A percentile compares a stretch with the other conserved stretches of the same genome.
Conservation (phyloP, 345 rosid genomes). For the Raphanus raphanistrum region DNA sequence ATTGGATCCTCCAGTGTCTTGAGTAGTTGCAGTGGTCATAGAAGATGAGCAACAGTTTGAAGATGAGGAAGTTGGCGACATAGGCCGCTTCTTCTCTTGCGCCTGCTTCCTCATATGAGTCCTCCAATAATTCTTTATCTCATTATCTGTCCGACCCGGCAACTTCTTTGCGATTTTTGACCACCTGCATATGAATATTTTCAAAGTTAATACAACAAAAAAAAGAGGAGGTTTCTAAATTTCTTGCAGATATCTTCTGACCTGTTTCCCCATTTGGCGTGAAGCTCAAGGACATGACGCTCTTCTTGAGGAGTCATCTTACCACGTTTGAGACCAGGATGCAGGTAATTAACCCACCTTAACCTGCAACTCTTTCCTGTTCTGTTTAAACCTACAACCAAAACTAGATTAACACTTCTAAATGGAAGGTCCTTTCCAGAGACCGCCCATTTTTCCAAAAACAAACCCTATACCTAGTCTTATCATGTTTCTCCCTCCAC, state of each 20-base stretch:
- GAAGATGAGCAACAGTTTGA: constrained; percentile 38
- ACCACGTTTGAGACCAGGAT: constrained; percentile 96
- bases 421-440: constrained; percentile 49
- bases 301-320: constrained; percentile 97
- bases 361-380: constrained; percentile 99
- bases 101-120: constrained; percentile 93
- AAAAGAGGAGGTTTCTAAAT: constrained; percentile 2
- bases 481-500: constrained; percentile 91
- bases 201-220: background rate
- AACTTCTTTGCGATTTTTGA: constrained; percentile 88
- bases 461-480: constrained; percentile 64
- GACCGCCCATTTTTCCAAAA: constrained; percentile 49
- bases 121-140: constrained; percentile 97
- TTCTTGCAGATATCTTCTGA: constrained; percentile 33
- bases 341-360: constrained; percentile 97
- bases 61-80: constrained; percentile 49
- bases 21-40: constrained; percentile 56
- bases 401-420: constrained; percentile 49
- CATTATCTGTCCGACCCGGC: constrained; percentile 97
- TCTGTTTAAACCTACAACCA: constrained; percentile 94
- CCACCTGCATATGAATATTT: constrained; percentile 58
- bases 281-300: constrained; percentile 87
- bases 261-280: constrained; percentile 97
- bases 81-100: constrained; percentile 63
- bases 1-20: constrained; percentile 63